Conservation (phyloP, 495 filamentous ascomycete species). For the Lasiosphaeriaceae sp. region DNA sequence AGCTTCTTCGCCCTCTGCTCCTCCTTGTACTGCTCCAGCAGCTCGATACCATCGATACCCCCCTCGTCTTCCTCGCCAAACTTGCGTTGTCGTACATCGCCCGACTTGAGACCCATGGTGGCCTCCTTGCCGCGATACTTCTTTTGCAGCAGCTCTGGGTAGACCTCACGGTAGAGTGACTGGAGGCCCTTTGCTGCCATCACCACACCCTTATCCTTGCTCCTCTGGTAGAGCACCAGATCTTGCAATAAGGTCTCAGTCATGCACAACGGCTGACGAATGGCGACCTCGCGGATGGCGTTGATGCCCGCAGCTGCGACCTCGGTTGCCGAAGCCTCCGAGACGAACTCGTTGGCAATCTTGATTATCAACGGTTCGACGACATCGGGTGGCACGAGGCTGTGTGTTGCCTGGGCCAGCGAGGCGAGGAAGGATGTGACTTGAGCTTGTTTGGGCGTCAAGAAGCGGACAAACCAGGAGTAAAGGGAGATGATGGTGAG, state of each 20-base stretch:
- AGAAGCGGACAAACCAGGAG: constrained; percentile 85
- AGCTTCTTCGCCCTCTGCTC: constrained; percentile 74
- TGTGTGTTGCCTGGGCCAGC: constrained; percentile 86
- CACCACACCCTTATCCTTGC: constrained; percentile 95
- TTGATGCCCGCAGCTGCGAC: constrained; percentile 92
- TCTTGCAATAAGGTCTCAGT: constrained; percentile 94
- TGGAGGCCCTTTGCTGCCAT: constrained; percentile 94
- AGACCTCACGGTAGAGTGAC: constrained; percentile 84
- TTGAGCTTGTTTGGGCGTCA: constrained; percentile 82
- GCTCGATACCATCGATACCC: constrained; percentile 86
- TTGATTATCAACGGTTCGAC: constrained; percentile 90
- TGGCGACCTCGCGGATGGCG: constrained; percentile 89
- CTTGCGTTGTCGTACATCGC: constrained; percentile 62
- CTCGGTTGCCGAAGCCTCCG: constrained; percentile 85
- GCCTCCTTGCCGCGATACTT: constrained; percentile 90
- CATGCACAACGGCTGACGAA: constrained; percentile 89
- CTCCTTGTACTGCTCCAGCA: constrained; percentile 90
- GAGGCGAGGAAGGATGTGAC: constrained; percentile 94
- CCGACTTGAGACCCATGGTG: constrained; percentile 71
- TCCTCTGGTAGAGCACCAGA: constrained; percentile 91
- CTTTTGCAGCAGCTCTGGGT: constrained; percentile 83
- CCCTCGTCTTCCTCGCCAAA: constrained; percentile 79
- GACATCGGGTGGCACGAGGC: constrained; percentile 86
- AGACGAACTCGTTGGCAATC: constrained; percentile 98
- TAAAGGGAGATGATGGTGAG: constrained; percentile 57